Percentiles rank a stretch among this genome's conserved stretches.
Evolutionary conservation across 2,329 filamentous ascomycete species (phyloP).

Genomic region (Alternaria sp.): DNA sequence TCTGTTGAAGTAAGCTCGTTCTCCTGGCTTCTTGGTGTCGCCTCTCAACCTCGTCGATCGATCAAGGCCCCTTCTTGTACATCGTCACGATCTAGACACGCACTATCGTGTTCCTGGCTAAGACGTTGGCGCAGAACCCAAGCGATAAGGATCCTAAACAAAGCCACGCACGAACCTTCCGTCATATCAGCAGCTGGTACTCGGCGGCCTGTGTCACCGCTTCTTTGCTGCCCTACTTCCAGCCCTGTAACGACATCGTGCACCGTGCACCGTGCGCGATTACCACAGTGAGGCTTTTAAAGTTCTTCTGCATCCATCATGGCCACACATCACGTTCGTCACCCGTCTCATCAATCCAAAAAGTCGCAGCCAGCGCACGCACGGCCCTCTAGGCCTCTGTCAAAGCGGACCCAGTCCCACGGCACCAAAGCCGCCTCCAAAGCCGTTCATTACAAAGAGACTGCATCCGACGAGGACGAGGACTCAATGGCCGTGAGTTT

Average conservation of each 20-base stretch:
- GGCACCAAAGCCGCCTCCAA: constrained; percentile 37
- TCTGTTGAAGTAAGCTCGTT: constrained; percentile 31
- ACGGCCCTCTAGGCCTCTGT: constrained; percentile 41
- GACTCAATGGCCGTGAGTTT: constrained; percentile 60
- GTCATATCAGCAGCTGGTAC: constrained; percentile 42
- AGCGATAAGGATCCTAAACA: constrained; percentile 46
- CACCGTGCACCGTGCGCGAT: constrained; percentile 45
- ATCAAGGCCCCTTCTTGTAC: not conserved
- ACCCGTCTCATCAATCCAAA: constrained; percentile 44
- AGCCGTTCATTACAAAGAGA: constrained; percentile 30
- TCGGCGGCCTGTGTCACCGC: constrained; percentile 47
- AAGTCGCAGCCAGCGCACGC: constrained; percentile 43
- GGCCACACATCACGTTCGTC: constrained; percentile 44
- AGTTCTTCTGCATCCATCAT: constrained; percentile 43
- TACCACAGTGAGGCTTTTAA: constrained; percentile 41
- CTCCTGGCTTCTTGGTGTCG: not conserved
- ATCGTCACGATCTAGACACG: not conserved
- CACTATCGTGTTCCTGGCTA: constrained; percentile 41
- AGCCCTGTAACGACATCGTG: constrained; percentile 35
- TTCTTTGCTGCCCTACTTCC: constrained; percentile 33
- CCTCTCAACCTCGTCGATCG: not conserved
- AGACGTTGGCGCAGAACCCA: constrained; percentile 38
- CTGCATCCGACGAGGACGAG: constrained; percentile 50
- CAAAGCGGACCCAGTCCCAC: constrained; percentile 43
- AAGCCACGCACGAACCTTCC: constrained; percentile 45